phyloP scores from a whole-genome alignment of 2,329 filamentous ascomycete species.

The Clarireedia paspali region DNA sequence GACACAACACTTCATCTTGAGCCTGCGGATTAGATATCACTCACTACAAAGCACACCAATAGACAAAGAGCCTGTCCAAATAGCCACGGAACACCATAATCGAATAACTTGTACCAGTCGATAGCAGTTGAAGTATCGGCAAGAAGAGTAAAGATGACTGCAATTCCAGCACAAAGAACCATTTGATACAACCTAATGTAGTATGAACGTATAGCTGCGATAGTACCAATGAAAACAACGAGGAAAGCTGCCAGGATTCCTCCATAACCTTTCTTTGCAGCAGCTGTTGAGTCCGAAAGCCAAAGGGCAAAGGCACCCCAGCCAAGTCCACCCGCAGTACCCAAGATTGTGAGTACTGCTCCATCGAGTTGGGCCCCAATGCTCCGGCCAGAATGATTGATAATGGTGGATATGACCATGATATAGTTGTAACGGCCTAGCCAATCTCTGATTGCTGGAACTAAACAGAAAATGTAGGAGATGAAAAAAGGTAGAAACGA shows the following conservation, averaged over 20 bases:
- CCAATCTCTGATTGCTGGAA: constrained; percentile 40
- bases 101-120: constrained; percentile 42
- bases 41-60: constrained; percentile 35
- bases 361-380: constrained; percentile 52
- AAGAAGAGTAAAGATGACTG: constrained; percentile 45
- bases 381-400: constrained; percentile 50
- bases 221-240: constrained; percentile 42
- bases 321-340: constrained; percentile 44
- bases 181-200: constrained; percentile 49
- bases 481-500: constrained; percentile 49
- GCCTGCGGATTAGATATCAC: background rate
- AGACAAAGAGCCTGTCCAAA: constrained; percentile 47
- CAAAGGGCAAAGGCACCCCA: constrained; percentile 48
- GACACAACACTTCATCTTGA: background rate
- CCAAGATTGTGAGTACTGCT: constrained; percentile 43
- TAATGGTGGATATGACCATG: constrained; percentile 46
- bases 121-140: constrained; percentile 40
- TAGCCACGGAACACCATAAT: constrained; percentile 48
- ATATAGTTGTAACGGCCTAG: constrained; percentile 48
- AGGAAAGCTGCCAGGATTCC: constrained; percentile 49
- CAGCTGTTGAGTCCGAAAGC: constrained; percentile 42
- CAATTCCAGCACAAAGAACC: constrained; percentile 47
- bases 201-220: constrained; percentile 46
- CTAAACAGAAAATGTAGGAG: constrained; percentile 47
- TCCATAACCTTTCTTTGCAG: constrained; percentile 42